Conservation (phyloP, 148 eudicot species). For the Salicornia ramosissima region DNA sequence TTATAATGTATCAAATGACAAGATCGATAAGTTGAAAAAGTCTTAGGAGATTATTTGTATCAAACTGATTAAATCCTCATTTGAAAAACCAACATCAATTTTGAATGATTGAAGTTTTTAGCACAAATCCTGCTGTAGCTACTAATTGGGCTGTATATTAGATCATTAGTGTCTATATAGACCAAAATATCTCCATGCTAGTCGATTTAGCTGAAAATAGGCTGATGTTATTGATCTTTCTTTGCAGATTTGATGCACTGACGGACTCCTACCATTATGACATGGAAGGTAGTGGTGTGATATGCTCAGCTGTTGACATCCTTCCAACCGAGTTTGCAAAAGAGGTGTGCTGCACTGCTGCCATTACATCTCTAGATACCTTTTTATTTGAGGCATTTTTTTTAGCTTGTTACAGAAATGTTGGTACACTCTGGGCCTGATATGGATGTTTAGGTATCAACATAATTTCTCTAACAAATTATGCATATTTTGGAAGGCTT, state of each 20-base stretch:
- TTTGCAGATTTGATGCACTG: constrained; percentile 70
- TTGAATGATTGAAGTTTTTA: not conserved
- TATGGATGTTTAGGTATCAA: not conserved
- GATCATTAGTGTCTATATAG: not conserved
- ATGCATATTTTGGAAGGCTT: constrained; percentile 54
- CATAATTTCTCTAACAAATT: constrained; percentile 10
- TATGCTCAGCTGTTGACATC: constrained; percentile 89
- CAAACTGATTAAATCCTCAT: not conserved
- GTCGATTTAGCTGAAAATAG: not conserved
- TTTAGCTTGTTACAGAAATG: not conserved
- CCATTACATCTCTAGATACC: not conserved
- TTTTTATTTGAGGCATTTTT: not conserved
- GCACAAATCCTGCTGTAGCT: not conserved
- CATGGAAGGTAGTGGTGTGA: constrained; percentile 77
- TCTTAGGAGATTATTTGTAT: not conserved
- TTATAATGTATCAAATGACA: not conserved
- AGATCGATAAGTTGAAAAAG: not conserved
- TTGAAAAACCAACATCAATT: not conserved
- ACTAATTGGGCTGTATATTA: not conserved
- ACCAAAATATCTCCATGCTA: not conserved
- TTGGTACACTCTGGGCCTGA: not conserved
- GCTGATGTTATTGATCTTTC: not conserved
- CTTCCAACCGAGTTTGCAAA: constrained; percentile 98
- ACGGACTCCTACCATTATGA: constrained; percentile 62
- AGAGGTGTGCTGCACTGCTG: constrained; percentile 54